Evolutionary conservation across 192 early-diverging fungal genomes (phyloP).

Genomic region (Dissophora ornata): DNA sequence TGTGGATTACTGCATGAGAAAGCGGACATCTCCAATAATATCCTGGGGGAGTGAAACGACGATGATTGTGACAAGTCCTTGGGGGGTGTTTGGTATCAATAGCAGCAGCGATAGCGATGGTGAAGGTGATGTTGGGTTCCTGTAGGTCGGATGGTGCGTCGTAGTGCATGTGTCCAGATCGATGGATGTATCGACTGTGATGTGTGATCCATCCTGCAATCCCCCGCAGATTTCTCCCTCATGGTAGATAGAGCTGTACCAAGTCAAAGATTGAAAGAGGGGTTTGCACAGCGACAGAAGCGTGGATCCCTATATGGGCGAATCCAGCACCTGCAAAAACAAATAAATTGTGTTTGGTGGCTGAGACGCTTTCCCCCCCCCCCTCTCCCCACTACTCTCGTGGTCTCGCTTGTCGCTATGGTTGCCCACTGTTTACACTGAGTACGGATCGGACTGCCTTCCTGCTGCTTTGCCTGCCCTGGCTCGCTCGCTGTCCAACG

Average conservation of each 20-base stretch:
- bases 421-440: not conserved
- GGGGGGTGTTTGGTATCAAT: too few relatives aligned
- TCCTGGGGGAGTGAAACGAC: too few relatives aligned
- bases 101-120: not conserved
- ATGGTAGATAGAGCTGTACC: conserved; percentile 6
- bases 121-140: not conserved
- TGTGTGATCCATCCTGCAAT: conserved; percentile 2
- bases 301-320: not conserved
- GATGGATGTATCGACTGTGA: conserved; percentile 31
- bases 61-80: too few relatives aligned
- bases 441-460: not conserved
- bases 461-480: not conserved
- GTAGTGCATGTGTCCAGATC: conserved; percentile 5
- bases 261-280: conserved; percentile 57
- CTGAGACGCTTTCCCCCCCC: not conserved
- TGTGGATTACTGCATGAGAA: too few relatives aligned
- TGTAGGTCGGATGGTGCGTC: not conserved
- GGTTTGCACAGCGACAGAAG: conserved; percentile 15
- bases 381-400: not conserved
- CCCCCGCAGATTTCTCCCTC: conserved; percentile 2
- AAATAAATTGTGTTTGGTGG: not conserved
- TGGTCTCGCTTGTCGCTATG: too few relatives aligned
- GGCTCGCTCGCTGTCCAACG: not conserved
- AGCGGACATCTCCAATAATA: too few relatives aligned
- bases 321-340: not conserved